Conservation (phyloP, 2,329 filamentous ascomycete genomes). For the Thielaviopsis punctulata region DNA sequence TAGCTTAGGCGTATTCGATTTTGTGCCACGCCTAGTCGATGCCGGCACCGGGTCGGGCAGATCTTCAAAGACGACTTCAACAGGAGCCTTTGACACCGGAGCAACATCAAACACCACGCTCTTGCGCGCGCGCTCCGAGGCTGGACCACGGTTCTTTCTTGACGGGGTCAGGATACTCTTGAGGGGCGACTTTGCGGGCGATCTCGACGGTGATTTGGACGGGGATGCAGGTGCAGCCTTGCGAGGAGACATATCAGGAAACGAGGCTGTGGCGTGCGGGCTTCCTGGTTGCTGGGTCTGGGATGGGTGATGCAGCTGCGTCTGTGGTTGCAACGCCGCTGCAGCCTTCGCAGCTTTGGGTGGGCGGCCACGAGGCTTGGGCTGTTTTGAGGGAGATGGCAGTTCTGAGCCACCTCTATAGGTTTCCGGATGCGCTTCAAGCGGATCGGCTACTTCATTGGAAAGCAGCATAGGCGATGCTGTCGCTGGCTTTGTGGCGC, state of each 20-base stretch:
- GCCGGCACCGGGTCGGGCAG: conserved; percentile 22
- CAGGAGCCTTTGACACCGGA: conserved; percentile 15
- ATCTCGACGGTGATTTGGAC: conserved; percentile 3
- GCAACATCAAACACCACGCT: conserved; percentile 34
- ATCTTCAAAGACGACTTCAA: conserved; percentile 36
- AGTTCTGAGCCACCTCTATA: neutral
- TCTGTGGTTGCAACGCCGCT: conserved; percentile 1
- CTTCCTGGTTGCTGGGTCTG: neutral
- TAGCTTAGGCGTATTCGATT: neutral
- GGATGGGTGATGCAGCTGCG: conserved; percentile 1
- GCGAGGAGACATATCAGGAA: conserved; percentile 3
- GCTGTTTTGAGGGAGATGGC: neutral
- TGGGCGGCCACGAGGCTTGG: conserved; percentile 5
- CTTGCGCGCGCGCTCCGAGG: conserved; percentile 26
- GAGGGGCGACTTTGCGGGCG: conserved; percentile 16
- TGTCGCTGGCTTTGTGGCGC: neutral
- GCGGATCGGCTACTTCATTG: neutral
- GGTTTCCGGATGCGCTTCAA: neutral
- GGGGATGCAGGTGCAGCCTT: conserved; percentile 1
- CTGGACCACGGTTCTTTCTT: conserved; percentile 22
- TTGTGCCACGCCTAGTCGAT: conserved; percentile 4
- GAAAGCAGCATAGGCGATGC: neutral
- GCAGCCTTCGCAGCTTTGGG: conserved; percentile 9
- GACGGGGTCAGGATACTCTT: conserved; percentile 41
- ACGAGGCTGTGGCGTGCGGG: neutral